A percentile compares a stretch with the other conserved stretches of the same genome.
phyloP scores from a whole-genome alignment of 2,329 filamentous ascomycete species.

The Aspergillus pseudotamarii region DNA sequence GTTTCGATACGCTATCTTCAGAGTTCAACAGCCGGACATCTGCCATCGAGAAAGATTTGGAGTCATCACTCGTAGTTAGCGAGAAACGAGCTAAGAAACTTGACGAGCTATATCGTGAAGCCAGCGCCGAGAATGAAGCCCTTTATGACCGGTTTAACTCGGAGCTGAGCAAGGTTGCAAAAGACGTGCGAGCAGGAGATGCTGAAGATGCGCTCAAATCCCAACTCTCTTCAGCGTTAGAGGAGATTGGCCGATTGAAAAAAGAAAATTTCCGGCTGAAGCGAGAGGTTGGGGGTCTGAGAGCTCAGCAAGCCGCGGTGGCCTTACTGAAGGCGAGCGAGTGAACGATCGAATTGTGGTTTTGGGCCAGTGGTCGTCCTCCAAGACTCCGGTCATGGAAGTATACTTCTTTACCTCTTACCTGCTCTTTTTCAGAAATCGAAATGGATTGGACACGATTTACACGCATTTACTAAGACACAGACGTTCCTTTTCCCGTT shows the following conservation, averaged over 20 bases:
- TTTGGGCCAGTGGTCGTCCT: constrained; percentile 15
- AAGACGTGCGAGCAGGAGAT: constrained; percentile 72
- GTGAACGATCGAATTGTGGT: constrained; percentile 15
- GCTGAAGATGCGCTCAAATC: constrained; percentile 77
- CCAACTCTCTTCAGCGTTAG: constrained; percentile 71
- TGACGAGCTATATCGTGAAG: constrained; percentile 86
- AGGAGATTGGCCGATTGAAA: constrained; percentile 75
- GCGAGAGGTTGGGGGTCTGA: constrained; percentile 75
- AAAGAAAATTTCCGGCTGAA: constrained; percentile 84
- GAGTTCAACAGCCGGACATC: constrained; percentile 65
- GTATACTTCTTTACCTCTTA: background rate
- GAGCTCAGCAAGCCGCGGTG: constrained; percentile 49
- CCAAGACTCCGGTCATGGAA: constrained; percentile 5
- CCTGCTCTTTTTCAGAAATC: constrained; percentile 2
- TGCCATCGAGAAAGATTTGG: constrained; percentile 70
- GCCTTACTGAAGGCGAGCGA: constrained; percentile 36
- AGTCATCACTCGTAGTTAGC: constrained; percentile 69
- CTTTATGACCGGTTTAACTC: constrained; percentile 90
- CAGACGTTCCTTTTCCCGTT: constrained; percentile 13
- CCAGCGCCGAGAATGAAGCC: constrained; percentile 87
- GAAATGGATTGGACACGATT: constrained; percentile 18
- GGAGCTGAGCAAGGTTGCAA: constrained; percentile 82
- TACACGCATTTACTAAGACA: constrained; percentile 20
- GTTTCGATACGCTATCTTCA: constrained; percentile 61
- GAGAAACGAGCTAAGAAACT: constrained; percentile 80